These are phyloP conservation scores for Nematocida parisii DNA, from an alignment of 371 early-diverging fungal genomes.

Conservation along the genomic window DNA sequence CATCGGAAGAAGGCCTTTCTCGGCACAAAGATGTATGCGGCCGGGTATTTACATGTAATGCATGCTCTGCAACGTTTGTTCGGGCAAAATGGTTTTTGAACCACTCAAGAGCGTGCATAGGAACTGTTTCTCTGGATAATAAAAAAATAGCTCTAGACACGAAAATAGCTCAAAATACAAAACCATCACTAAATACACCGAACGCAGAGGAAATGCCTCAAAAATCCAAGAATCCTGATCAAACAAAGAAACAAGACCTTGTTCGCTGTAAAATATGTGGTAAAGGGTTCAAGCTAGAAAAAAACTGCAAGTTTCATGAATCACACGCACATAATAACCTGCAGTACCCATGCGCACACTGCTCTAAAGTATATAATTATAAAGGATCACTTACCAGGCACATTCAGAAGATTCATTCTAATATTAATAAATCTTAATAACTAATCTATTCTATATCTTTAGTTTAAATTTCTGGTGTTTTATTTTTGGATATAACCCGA, in stretches of 20 bases:
- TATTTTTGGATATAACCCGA: no score
- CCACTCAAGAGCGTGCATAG: constrained; percentile 5
- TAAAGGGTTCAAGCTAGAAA: constrained; percentile 10
- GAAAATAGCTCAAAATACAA: neutral
- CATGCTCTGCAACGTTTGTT: constrained; percentile 22
- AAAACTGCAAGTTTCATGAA: constrained; percentile 8
- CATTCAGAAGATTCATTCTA: neutral
- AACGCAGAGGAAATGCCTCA: no score
- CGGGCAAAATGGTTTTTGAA: constrained; percentile 37
- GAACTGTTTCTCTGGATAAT: neutral
- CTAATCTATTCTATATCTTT: no score
- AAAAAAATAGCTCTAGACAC: neutral
- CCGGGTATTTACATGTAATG: constrained; percentile 1
- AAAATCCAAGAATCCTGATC: no score
- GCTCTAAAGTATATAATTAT: neutral
- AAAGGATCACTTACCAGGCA: constrained; percentile 20
- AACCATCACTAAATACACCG: neutral
- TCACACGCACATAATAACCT: neutral
- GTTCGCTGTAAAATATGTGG: neutral
- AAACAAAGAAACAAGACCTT: neutral
- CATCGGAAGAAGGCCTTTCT: constrained; percentile 23
- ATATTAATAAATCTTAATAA: no score
- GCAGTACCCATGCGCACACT: neutral
- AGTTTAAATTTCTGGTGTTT: no score
- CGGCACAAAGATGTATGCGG: constrained; percentile 41